These are phyloP conservation scores for Trichoderma sp. DNA, from an alignment of 2,329 filamentous ascomycete species.

Conservation along the genomic window DNA sequence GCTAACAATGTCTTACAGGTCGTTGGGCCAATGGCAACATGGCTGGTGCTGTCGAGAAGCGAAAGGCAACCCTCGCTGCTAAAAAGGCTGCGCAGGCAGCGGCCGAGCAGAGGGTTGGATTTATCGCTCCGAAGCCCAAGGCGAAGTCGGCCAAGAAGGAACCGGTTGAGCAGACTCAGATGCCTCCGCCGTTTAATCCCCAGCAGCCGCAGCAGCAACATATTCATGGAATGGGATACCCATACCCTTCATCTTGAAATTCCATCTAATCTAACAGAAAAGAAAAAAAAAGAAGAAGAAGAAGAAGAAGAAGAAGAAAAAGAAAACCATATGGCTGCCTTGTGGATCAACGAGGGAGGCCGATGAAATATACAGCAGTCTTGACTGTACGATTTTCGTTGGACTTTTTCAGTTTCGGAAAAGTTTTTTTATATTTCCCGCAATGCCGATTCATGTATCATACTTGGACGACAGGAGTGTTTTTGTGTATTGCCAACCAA, in stretches of 20 bases:
- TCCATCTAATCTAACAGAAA: background rate
- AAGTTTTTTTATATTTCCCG: background rate
- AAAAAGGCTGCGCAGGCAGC: slow-evolving; percentile 53
- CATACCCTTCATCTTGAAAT: slow-evolving; percentile 23
- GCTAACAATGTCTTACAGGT: slow-evolving; percentile 38
- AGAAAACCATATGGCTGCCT: background rate
- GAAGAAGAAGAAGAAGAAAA: too few relatives aligned
- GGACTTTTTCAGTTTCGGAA: background rate
- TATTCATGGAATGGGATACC: slow-evolving; percentile 31
- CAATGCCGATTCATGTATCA: slow-evolving; percentile 9
- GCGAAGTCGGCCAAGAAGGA: slow-evolving; percentile 36
- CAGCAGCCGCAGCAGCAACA: slow-evolving; percentile 29
- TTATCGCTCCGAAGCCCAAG: slow-evolving; percentile 39
- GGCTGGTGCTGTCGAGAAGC: slow-evolving; percentile 57
- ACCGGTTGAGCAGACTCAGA: slow-evolving; percentile 26
- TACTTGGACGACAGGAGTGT: slow-evolving; percentile 5
- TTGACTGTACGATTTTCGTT: background rate
- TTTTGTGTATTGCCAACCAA: background rate
- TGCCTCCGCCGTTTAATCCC: slow-evolving; percentile 12
- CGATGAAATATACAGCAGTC: background rate
- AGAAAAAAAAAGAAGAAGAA: too few relatives aligned
- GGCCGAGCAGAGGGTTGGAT: slow-evolving; percentile 36
- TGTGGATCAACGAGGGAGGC: background rate
- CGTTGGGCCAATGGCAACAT: slow-evolving; percentile 61
- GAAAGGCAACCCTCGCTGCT: slow-evolving; percentile 56